phyloP scores from a whole-genome alignment of 1,139 yeast genomes.

The Candida gigantensis region DNA sequence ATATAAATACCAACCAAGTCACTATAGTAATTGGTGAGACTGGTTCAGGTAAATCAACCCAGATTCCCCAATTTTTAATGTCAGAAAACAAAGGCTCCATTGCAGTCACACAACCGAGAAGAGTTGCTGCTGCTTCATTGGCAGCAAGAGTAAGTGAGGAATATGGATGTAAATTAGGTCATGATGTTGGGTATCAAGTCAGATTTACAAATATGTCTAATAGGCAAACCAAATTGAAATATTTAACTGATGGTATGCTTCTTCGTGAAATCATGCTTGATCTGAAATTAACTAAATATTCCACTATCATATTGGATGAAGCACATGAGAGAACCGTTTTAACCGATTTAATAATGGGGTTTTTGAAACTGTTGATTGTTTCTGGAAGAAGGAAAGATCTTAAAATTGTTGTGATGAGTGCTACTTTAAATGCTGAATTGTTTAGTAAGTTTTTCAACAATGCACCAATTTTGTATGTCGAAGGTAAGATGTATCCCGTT shows the following conservation, averaged over 20 bases:
- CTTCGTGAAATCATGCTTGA: slow-evolving; percentile 87
- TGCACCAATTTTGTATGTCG: slow-evolving; percentile 81
- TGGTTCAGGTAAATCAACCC: slow-evolving; percentile 95
- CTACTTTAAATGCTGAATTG: slow-evolving; percentile 90
- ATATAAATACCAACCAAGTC: slow-evolving; percentile 58
- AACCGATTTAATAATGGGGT: slow-evolving; percentile 88
- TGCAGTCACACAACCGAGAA: slow-evolving; percentile 91
- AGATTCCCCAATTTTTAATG: slow-evolving; percentile 82
- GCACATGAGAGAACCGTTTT: slow-evolving; percentile 96
- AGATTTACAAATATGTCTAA: slow-evolving; percentile 59
- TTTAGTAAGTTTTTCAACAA: slow-evolving; percentile 75
- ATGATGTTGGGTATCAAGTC: slow-evolving; percentile 91
- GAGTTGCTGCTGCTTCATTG: slow-evolving; percentile 91
- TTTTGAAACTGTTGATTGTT: slow-evolving; percentile 64
- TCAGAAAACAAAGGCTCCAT: slow-evolving; percentile 72
- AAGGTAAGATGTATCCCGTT: slow-evolving; percentile 89
- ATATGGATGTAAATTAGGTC: slow-evolving; percentile 73
- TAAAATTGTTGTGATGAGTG: slow-evolving; percentile 80
- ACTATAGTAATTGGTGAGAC: slow-evolving; percentile 93
- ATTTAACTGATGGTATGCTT: slow-evolving; percentile 96
- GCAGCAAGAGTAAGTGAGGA: slow-evolving; percentile 94
- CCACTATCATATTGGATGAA: slow-evolving; percentile 87
- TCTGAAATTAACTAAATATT: slow-evolving; percentile 59
- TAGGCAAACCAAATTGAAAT: slow-evolving; percentile 65
- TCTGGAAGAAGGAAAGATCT: slow-evolving; percentile 54